These are phyloP conservation scores for Daldinia loculata DNA, from an alignment of 495 filamentous ascomycete species.

Conservation along the genomic window DNA sequence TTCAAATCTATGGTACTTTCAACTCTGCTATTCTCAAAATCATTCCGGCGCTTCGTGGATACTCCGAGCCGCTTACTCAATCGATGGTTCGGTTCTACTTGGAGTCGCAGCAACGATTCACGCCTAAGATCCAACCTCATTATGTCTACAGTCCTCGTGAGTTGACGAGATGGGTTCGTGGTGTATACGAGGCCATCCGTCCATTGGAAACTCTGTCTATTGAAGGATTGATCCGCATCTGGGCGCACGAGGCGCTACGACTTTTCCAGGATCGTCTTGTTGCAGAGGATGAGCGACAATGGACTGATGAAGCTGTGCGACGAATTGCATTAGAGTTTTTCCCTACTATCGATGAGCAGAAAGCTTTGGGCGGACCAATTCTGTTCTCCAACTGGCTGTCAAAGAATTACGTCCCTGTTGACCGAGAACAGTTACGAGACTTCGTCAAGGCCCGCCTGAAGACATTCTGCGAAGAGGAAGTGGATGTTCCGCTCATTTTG, in stretches of 20 bases:
- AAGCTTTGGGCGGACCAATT: constrained; percentile 91
- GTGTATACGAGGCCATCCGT: constrained; percentile 94
- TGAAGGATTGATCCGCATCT: constrained; percentile 94
- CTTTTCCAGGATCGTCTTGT: constrained; percentile 98
- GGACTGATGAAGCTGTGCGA: constrained; percentile 86
- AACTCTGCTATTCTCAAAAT: constrained; percentile 97
- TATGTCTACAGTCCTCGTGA: constrained; percentile 99
- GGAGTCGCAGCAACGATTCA: constrained; percentile 93
- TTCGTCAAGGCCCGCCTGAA: constrained; percentile 96
- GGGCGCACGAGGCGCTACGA: constrained; percentile 95
- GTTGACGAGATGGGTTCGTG: constrained; percentile 94
- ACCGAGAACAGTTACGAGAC: constrained; percentile 90
- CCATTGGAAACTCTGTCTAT: constrained; percentile 86
- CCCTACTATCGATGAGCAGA: constrained; percentile 86
- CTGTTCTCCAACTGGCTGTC: constrained; percentile 99
- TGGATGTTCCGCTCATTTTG: constrained; percentile 94
- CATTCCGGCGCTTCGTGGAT: constrained; percentile 91
- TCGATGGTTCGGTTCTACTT: constrained; percentile 97
- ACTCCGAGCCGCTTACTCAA: constrained; percentile 92
- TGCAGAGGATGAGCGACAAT: constrained; percentile 90
- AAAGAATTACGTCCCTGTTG: constrained; percentile 96
- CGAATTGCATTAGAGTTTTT: constrained; percentile 90
- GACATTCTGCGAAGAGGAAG: constrained; percentile 99
- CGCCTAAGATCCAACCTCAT: constrained; percentile 94
- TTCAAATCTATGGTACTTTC: constrained; percentile 98